Base-by-base conservation (phyloP, 2,329 filamentous ascomycete genomes). In the Penicillium sp. region DNA sequence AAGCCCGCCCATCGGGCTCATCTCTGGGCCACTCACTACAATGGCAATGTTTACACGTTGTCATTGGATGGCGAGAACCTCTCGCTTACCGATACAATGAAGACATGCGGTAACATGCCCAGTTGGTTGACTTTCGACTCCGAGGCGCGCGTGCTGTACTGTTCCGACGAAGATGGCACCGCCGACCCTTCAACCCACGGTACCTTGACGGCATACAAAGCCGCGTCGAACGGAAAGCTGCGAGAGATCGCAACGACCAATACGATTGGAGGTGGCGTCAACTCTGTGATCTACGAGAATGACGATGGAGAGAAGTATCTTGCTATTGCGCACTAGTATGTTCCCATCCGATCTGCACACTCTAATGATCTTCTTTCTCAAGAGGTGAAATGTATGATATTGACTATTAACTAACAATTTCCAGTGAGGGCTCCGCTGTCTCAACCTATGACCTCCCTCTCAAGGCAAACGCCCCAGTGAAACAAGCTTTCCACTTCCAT, bases 401-500 rank as follows among this genome's bases (percentile, higher is more conserved):
- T 21, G 18, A 21, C 18, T 21, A 21, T 33, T 28, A 42, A 45
- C 49, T 60, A 47, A 59, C 52, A n/a, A 6, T 7, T 13, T 29
- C 28, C 7, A 71, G 69, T 39, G 56, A 57, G 38, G 65, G 65
- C 28, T 64, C 69, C 2, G 62, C 69, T 2, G 28, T 73, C 16
- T 71, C 70, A 38, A 70, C 69, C 8, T 72, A 63, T 51, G 15
- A 58, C 4, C 61, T 73, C 6, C 70, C 70, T 1, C 41, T 72
- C 1, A 26, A 49, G 15, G 13, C 47, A 12, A 38, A 52, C 26
- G 38, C 54, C 5, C 12, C 50, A 0, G 34, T 57, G 24, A 54
- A 74, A 9, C 73, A 81, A 57, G 69, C 66, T 33, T 70, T 80
- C 60, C 67, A 66, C 38, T 80, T 76, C 65, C 70, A 65, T 10